Evolutionary conservation across 2,329 filamentous ascomycete genomes (phyloP), one percentile per base, ranked within the genome.

Genomic region (Cryphonectria naterciae): DNA sequence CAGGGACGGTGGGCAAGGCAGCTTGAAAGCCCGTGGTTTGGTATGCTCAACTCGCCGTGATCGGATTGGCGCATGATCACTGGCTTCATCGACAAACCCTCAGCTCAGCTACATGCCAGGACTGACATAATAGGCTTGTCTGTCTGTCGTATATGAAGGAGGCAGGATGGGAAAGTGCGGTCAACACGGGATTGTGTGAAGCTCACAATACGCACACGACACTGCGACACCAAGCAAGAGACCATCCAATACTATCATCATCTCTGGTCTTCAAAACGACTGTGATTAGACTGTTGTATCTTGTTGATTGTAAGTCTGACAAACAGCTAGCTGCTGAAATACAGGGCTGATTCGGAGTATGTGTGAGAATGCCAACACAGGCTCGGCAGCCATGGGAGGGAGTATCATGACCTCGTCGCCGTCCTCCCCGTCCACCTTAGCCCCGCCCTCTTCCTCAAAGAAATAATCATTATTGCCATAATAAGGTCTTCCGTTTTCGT

Each of bases 371-470:
- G 71, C 71, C 66, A 52, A 43, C 67, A 67, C 46, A 64, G 25
- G 37, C 13, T 46, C 49, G 43, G 39, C 65, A 63, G 69, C 71
- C 71, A 73, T 69, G 63, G 71, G 37, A 69, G 71, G 71, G 71
- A 71, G 71, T 71, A 73, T 73, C 71, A 73, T 73, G 62, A 56
- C 43, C 62, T 66, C 61, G 37, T 70, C 68, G 56, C 35, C 58
- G 66, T 37, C 52, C 52, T 63, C 22, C 17, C 22, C 54, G 19
- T 41, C 13, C 8, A 25, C 19, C 39, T 10, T 7, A 7, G 15
- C 41, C 41, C 41, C 35, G 25, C 60, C 32, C 65, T 17, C n/a
- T 37, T 17, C 32, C 28, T 8, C 35, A 8, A 28, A 19, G 19
- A n/a, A 63, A 67, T 43, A 56, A 67, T 49, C 71, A 72, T 72